These are phyloP conservation scores for Xylaria sp. DNA, from an alignment of 2,329 filamentous ascomycete genomes.

Conservation along the genomic window DNA sequence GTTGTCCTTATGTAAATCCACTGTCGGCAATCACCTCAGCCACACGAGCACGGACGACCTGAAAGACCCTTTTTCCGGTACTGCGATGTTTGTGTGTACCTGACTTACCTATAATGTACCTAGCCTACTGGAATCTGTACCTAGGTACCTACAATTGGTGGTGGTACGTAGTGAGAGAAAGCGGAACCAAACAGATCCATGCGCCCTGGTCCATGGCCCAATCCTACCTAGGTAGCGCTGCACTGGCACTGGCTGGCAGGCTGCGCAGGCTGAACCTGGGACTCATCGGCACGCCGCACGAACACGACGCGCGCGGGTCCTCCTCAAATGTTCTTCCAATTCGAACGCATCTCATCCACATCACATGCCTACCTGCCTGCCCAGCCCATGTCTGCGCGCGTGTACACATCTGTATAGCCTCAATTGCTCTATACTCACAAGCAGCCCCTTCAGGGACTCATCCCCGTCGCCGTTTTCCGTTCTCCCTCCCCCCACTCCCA, in stretches of 20 bases:
- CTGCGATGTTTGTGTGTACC: too few species aligned
- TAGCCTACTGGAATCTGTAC: too few species aligned
- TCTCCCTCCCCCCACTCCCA: neutral
- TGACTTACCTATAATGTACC: too few species aligned
- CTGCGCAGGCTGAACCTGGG: neutral
- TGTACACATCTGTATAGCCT: slow-evolving; percentile 15
- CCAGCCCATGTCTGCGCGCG: slow-evolving; percentile 11
- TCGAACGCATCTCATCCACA: slow-evolving; percentile 24
- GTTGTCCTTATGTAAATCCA: too few species aligned
- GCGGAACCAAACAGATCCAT: neutral
- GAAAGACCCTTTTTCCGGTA: too few species aligned
- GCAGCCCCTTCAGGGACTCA: neutral
- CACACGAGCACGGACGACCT: too few species aligned
- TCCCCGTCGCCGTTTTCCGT: neutral
- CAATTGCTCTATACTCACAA: slow-evolving; percentile 13
- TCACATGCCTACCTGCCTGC: slow-evolving; percentile 17
- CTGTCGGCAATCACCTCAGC: too few species aligned
- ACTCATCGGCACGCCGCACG: slow-evolving; percentile 1
- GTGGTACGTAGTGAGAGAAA: neutral
- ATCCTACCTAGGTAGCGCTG: neutral
- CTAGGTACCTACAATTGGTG: neutral
- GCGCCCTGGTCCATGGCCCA: neutral
- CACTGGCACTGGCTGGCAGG: neutral
- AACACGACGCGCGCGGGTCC: neutral
- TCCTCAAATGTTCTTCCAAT: slow-evolving; percentile 18